Base-by-base conservation (phyloP, 1,284 basidiomycete genomes). In the Calocybe gambosa region DNA sequence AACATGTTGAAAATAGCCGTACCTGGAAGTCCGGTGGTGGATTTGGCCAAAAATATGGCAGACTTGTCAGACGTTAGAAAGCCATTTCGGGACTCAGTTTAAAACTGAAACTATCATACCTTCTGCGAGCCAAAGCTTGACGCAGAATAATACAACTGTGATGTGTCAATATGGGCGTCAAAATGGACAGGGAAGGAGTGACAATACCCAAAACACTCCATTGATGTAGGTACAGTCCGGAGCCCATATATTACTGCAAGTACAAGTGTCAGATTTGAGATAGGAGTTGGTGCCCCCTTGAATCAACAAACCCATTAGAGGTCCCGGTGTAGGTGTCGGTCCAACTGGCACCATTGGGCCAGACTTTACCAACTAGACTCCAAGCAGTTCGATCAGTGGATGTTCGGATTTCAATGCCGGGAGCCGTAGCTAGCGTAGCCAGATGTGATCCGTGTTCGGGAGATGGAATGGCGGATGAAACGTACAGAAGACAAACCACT, bases 401-500 rank as follows among this genome's bases (percentile, higher is more conserved):
- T 0, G 76, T 78, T 21, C 69, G 64, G 49, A 80, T 78, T 42
- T 73, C 66, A 29, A 78, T 67, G 7, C 77, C 76, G 39, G 61
- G 56, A 8, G 67, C 74, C 21, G 73, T 75, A 0, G 72, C 73
- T 73, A 31, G 31, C 21, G 18, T 23, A 33, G 53, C 5, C n/a
- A 34, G 8, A 19, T 19, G 8, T 47, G 12, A 44, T 19, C 20
- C 33, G 8, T 8, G 19, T 23, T 19, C 12, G 20, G 25, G 8
- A 25, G 28, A 26, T 8, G 6, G 31, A 26, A 26, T 19, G 16
- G 15, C n/a, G 26, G 13, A 9, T 10, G 51, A 10, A 21, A 51
- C 70, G 51, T 48, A 75, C 75, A 73, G 55, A 76, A 78, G 16
- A 78, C 57, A 51, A 69, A 80, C 51, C 74, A 78, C 50, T 61